Base-by-base conservation (phyloP, 495 filamentous ascomycete species). In the Aspergillus avenaceus region DNA sequence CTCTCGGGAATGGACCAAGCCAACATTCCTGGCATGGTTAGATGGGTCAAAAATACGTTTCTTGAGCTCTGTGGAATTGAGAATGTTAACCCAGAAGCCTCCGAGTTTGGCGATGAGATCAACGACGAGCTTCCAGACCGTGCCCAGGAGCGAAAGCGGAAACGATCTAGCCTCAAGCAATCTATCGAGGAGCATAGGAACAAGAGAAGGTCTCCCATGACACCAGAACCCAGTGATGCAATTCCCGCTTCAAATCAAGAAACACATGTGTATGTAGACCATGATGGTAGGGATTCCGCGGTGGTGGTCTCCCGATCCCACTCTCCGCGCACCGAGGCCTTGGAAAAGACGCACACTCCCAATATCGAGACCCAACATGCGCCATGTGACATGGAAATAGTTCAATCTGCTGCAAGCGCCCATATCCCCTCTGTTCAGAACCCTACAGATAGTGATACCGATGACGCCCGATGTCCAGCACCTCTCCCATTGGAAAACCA, bases 81-180 rank as follows among this genome's bases (percentile, higher is more conserved):
- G 0, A 21, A 18, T 36, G 40, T 18, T n/a, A 25, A 19, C 14
- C 5, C 31, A 32, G 55, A 50, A 2, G 56, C 49, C 0, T 47
- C 49, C 4, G 22, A 45, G 5, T 66, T 65, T 31, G 66, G 63
- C 4, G 49, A 63, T 14, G 60, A 66, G 37, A 47, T 62, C 18
- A 51, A 65, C 46, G 52, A 52, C 45, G 28, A 50, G 27, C n/a
- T n/a, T n/a, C n/a, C n/a, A n/a, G n/a, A n/a, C n/a, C n/a, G n/a
- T n/a, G n/a, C n/a, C n/a, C n/a, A 64, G 22, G 25, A 53, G 19
- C 60, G 45, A 13, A 60, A 56, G 41, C 52, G 43, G 29, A 60
- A 63, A 42, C 38, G 49, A 32, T 36, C 23, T 18, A 21, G 13
- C 11, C 28, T 12, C 18, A 14, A 40, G 13, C 26, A 45, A 14